Evolutionary conservation across 192 early-diverging fungal species (phyloP).

Genomic region (Coemansia erecta): DNA sequence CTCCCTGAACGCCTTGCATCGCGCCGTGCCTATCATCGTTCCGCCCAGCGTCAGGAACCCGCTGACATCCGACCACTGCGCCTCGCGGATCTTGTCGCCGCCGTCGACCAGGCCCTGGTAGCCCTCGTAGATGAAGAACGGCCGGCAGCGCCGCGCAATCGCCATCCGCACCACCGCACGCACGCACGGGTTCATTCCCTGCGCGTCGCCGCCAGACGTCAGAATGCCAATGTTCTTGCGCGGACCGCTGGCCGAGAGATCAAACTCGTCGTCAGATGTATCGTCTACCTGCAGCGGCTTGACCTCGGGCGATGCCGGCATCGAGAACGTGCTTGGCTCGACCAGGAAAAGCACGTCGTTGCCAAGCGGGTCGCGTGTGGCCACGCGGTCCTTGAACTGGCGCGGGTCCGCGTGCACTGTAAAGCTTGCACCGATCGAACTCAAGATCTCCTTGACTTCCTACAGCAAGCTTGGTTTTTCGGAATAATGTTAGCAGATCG

Average conservation of each 20-base stretch:
- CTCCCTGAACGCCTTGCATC: constrained; percentile 82
- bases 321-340: constrained; percentile 54
- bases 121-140: constrained; percentile 92
- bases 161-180: constrained; percentile 86
- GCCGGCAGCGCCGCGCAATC: constrained; percentile 75
- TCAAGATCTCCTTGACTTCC: constrained; percentile 24
- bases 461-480: neutral
- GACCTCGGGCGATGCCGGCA: constrained; percentile 39
- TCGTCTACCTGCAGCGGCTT: constrained; percentile 11
- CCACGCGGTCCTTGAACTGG: constrained; percentile 31
- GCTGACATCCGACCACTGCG: constrained; percentile 89
- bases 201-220: constrained; percentile 92
- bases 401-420: constrained; percentile 42
- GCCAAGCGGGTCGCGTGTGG: constrained; percentile 74
- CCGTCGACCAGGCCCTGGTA: constrained; percentile 97
- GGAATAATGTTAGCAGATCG: neutral
- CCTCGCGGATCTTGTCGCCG: constrained; percentile 76
- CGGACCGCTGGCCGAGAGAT: neutral
- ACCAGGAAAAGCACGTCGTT: constrained; percentile 76
- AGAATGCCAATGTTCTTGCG: constrained; percentile 87
- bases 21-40: constrained; percentile 91
- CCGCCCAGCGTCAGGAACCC: constrained; percentile 85
- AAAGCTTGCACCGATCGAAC: constrained; percentile 5
- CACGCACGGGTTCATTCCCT: constrained; percentile 98
- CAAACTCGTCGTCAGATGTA: constrained; percentile 4